phyloP scores from a whole-genome alignment of 768 basidiomycete species.

The Mycena epipterygia region DNA sequence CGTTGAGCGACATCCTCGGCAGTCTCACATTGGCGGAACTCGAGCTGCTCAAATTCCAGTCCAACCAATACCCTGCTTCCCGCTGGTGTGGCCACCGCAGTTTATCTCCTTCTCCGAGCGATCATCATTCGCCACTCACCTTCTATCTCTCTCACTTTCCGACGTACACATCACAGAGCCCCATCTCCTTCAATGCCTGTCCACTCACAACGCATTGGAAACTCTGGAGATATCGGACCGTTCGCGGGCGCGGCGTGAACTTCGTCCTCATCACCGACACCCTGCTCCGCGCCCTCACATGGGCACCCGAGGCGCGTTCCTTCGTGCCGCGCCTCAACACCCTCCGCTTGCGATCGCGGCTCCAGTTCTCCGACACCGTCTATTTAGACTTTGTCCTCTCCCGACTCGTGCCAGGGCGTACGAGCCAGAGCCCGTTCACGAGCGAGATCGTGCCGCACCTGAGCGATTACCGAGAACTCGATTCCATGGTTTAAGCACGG shows the following conservation, averaged over 20 bases:
- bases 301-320: background rate
- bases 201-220: background rate
- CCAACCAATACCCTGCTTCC: background rate
- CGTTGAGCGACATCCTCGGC: background rate
- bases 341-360: background rate
- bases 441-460: too few species aligned
- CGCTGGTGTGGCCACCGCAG: background rate
- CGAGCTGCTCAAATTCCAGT: background rate
- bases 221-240: background rate
- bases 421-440: too few species aligned
- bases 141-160: background rate
- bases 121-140: background rate
- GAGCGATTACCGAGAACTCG: too few species aligned
- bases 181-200: background rate
- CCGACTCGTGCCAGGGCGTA: too few species aligned
- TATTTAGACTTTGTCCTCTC: background rate
- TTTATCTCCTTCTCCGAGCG: slow-evolving; percentile 1
- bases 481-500: too few species aligned
- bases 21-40: background rate
- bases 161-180: background rate
- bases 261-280: background rate
- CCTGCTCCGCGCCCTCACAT: background rate
- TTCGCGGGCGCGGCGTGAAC: background rate
- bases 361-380: background rate
- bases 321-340: background rate